Conservation (phyloP, 352 stramenopile species). For the Phytophthora sp. region DNA sequence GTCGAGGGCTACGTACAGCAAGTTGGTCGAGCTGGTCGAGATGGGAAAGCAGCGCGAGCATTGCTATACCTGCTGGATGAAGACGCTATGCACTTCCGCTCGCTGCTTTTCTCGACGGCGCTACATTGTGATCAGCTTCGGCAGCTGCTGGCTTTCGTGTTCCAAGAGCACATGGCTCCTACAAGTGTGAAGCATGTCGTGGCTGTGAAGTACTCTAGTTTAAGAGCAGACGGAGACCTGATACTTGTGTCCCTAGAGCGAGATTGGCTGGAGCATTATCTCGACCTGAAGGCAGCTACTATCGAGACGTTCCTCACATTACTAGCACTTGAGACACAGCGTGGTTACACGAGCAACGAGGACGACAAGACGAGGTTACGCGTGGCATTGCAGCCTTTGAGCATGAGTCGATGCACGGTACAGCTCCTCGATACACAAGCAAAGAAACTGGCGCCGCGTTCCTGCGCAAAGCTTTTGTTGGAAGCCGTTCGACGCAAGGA, state of each 20-base stretch:
- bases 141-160: conserved; percentile 50
- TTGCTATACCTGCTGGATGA: conserved; percentile 71
- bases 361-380: conserved; percentile 19
- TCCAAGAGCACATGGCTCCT: conserved; percentile 23
- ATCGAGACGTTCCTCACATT: conserved; percentile 85
- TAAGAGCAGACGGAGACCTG: conserved; percentile 20
- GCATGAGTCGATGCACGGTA: conserved; percentile 62
- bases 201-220: conserved; percentile 26
- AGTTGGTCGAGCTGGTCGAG: conserved; percentile 94
- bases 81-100: conserved; percentile 75
- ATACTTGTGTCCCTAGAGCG: conserved; percentile 56
- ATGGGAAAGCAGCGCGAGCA: conserved; percentile 85
- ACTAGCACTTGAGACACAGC: conserved; percentile 44
- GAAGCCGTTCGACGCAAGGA: conserved; percentile 34
- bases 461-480: conserved; percentile 43
- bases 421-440: conserved; percentile 62
- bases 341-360: conserved; percentile 8
- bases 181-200: conserved; percentile 32
- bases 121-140: conserved; percentile 62
- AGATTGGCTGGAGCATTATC: conserved; percentile 60
- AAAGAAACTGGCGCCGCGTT: conserved; percentile 42
- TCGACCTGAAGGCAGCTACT: conserved; percentile 78
- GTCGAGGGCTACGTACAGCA: conserved; percentile 99
- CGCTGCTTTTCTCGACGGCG: conserved; percentile 73
- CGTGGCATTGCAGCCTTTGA: conserved; percentile 48